Evolutionary conservation across 768 basidiomycete genomes (phyloP), one percentile per base, ranked within the genome.

Genomic region (Pluteus cervinus): DNA sequence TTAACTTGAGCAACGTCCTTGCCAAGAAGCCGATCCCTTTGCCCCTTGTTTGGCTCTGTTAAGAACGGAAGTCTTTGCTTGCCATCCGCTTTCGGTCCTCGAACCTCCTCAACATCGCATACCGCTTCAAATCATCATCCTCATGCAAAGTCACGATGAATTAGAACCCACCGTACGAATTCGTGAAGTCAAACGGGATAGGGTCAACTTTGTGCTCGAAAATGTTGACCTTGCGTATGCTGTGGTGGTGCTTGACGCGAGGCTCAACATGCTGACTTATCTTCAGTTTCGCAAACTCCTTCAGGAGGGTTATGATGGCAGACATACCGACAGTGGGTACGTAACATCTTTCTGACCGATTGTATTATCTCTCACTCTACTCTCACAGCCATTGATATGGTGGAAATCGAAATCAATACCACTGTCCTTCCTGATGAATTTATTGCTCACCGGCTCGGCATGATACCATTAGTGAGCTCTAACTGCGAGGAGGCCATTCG

Each of bases 341-440:
- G 86, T 69, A 24, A 17, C 24, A 6, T n/a, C 35, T 22, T 20
- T n/a, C n/a, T n/a, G n/a, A n/a, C n/a, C 17, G 9, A 11, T 24
- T 21, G 23, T 29, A 24, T 6, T 26, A 5, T 26, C 24, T 24
- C 33, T 48, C 51, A 29, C 39, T 26, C 21, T 31, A 26, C 36
- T 17, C 12, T 25, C 46, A 15, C 52, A 97, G 96, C 93, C 24
- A 98, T 99, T 46, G 96, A 99, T 66, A 83, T 94, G 62, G 94
- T 98, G 8, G 86, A 91, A 60, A 85, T 98, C 46, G 76, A 84
- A 42, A 75, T 74, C 39, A 99, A 99, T 58, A 91, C 90, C 4
- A 81, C 88, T 2, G 93, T 96, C 3, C 65, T 99, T 15, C 89
- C 93, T 2, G 96, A 99, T 61, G 96, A 99, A 64, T 96, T 92